Evolutionary conservation across 176 grass and related monocot species (phyloP), one percentile per base, ranked within the genome.

Genomic region (Dactylis glomerata): DNA sequence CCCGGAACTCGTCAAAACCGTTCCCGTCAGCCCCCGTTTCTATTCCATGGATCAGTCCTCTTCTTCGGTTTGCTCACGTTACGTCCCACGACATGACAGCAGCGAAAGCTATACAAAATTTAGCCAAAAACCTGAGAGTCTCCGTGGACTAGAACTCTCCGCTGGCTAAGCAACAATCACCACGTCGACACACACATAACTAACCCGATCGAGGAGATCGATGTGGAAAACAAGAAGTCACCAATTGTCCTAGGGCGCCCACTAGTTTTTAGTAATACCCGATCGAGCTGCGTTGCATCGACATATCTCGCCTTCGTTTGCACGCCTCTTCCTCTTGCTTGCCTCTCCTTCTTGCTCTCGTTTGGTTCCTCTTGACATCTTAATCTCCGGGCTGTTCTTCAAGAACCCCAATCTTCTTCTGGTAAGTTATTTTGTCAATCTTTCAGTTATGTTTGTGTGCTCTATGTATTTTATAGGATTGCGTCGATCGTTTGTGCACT

Each of bases 141-240:
- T 89, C 79, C 88, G 79, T 69, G 45, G 72, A 51, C 45, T 75
- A 10, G 73, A 78, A 61, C 65, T 65, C 84, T 54, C 22, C 68
- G 67, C 24, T 49, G 65, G 19, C 62, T 40, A 82, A 65, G 79
- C 38, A 82, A 69, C 72, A 38, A 27, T 22, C 52, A 36, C 16
- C 30, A 55, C 15, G 3, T 15, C 12, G 42, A 40, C 54, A 34
- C 57, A 10, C 47, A 37, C 11, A 11, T 36, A 38, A 12, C 16
- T 46, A 50, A 61, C 11, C 57, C 56, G 56, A 42, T 24, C 68
- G 30, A 38, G 45, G 34, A 40, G 8, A 41, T 19, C 28, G 73
- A 77, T 75, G 22, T 58, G 68, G 59, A 30, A 8, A 76, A 67
- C 84, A 87, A 74, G 84, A 79, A 73, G 30, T 67, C 28, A 13